Conservation (phyloP, 192 early-diverging fungal genomes). For the Fimicolochytrium jonesii region DNA sequence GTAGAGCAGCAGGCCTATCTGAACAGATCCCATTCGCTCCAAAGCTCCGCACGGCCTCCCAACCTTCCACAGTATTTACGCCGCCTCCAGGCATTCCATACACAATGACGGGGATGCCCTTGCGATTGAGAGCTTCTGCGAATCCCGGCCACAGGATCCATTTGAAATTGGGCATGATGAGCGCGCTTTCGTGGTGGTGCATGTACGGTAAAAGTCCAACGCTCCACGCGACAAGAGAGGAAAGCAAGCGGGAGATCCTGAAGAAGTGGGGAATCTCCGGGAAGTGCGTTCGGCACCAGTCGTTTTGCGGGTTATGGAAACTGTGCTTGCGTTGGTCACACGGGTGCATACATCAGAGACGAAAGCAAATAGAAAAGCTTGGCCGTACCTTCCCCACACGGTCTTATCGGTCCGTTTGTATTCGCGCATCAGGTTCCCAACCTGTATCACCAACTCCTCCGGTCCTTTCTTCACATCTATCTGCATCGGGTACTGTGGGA, state of each 20-base stretch:
- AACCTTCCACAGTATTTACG: conserved; percentile 38
- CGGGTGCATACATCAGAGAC: no score
- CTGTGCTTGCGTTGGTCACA: no score
- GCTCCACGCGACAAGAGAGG: conserved; percentile 16
- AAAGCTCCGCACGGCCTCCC: conserved; percentile 24
- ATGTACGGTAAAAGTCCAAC: conserved; percentile 36
- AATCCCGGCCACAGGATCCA: conserved; percentile 33
- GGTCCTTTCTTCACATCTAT: conserved; percentile 45
- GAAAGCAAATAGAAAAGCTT: no score
- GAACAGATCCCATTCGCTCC: conserved; percentile 48
- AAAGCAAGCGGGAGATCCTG: conserved; percentile 11
- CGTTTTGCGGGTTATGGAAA: conserved; percentile 20
- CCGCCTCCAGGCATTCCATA: conserved; percentile 44
- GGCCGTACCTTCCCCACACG: conserved; percentile 53
- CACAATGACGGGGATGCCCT: conserved; percentile 40
- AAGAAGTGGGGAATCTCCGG: conserved; percentile 42
- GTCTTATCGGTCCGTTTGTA: conserved; percentile 32
- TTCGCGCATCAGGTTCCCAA: conserved; percentile 35
- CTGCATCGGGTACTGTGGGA: conserved; percentile 43
- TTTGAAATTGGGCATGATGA: conserved; percentile 38
- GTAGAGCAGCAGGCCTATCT: conserved; percentile 34
- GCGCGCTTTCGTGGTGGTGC: conserved; percentile 30
- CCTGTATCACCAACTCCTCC: conserved; percentile 34
- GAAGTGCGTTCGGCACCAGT: conserved; percentile 32
- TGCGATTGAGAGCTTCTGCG: conserved; percentile 30